Evolutionary conservation across 2,329 filamentous ascomycete genomes (phyloP).

Genomic region (Aureobasidium sp.): DNA sequence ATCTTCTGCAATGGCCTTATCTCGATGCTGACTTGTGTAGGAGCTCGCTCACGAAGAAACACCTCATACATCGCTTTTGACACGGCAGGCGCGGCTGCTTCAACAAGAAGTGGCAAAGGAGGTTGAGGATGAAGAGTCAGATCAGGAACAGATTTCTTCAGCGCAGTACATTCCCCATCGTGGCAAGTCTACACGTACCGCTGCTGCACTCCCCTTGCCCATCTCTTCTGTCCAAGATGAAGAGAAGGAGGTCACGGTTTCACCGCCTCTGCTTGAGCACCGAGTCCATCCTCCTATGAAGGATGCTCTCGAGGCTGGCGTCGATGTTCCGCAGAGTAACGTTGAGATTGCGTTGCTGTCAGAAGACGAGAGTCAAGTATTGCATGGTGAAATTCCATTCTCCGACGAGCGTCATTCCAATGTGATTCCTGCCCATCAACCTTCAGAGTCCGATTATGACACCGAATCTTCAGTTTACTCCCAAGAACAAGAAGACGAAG

Average conservation of each 20-base stretch:
- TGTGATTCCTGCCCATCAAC: conserved; percentile 11
- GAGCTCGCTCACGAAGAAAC: not conserved
- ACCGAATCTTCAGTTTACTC: conserved; percentile 33
- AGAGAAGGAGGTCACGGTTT: conserved; percentile 6
- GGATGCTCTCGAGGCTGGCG: not conserved
- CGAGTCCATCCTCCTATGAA: not conserved
- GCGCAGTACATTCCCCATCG: conserved; percentile 76
- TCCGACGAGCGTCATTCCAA: conserved; percentile 27
- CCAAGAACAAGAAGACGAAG: conserved; percentile 38
- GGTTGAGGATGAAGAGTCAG: conserved; percentile 54
- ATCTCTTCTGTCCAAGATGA: conserved; percentile 5
- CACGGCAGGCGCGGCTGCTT: conserved; percentile 5
- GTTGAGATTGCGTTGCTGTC: conserved; percentile 56
- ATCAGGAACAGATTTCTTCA: conserved; percentile 80
- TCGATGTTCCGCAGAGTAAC: conserved; percentile 31
- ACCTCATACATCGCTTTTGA: not conserved
- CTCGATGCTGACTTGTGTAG: not conserved
- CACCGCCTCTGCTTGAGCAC: not conserved
- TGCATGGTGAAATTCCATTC: conserved; percentile 49
- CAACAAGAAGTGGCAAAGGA: conserved; percentile 14
- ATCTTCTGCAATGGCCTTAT: not conserved
- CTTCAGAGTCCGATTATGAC: conserved; percentile 33
- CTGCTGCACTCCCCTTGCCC: not conserved
- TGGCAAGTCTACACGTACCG: conserved; percentile 6
- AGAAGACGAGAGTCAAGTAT: conserved; percentile 50